These are phyloP conservation scores for Trichoderma endophyticum DNA, from an alignment of 2,329 filamentous ascomycete species.

Conservation along the genomic window DNA sequence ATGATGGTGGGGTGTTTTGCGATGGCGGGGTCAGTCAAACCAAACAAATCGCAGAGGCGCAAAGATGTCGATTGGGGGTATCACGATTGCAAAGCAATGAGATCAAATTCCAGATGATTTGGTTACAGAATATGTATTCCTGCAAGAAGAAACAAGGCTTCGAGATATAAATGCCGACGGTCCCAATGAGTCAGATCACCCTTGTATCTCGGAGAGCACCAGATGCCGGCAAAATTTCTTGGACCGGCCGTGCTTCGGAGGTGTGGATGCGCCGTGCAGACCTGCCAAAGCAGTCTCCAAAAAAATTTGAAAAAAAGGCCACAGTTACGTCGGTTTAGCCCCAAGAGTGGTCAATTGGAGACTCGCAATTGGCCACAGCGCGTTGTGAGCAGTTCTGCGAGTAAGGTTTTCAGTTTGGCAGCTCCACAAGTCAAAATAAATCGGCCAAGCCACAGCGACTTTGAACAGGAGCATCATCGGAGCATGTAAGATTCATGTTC, in stretches of 20 bases:
- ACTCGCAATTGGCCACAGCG: neutral
- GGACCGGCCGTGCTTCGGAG: conserved; percentile 18
- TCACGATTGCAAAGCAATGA: neutral
- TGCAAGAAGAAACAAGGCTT: neutral
- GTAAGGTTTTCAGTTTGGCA: neutral
- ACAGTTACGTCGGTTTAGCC: conserved; percentile 8
- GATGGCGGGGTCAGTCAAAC: conserved; percentile 10
- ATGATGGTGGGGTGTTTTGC: conserved; percentile 4
- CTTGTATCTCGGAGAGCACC: conserved; percentile 5
- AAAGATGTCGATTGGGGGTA: neutral
- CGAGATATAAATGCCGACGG: neutral
- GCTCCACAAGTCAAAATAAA: neutral
- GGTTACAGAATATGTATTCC: neutral
- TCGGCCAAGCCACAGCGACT: neutral
- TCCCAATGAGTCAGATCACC: conserved; percentile 17
- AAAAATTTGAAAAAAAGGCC: neutral
- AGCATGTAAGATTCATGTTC: neutral
- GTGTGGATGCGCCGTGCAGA: conserved; percentile 7
- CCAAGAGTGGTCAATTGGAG: conserved; percentile 1
- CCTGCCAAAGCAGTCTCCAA: neutral
- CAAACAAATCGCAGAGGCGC: neutral
- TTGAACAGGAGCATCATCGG: neutral
- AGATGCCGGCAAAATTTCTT: neutral
- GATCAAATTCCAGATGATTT: neutral
- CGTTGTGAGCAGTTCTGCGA: neutral